Evolutionary conservation across 768 basidiomycete species (phyloP).

Genomic region (Hypsizygus marmoreus): DNA sequence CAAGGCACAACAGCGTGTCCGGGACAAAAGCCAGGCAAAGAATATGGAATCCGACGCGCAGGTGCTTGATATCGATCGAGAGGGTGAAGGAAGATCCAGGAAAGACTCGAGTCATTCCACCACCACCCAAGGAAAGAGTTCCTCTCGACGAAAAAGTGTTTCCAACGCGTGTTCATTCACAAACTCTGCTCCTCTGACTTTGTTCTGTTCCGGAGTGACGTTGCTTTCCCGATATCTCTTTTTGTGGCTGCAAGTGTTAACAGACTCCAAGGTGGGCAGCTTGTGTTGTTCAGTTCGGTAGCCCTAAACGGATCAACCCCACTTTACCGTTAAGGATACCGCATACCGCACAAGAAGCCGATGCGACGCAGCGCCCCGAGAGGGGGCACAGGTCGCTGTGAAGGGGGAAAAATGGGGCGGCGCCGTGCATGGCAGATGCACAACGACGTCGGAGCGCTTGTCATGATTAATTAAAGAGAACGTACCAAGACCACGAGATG

Average conservation of each 20-base stretch:
- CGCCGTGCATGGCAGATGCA: conserved; percentile 24
- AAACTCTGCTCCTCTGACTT: conserved; percentile 34
- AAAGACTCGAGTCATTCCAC: no score
- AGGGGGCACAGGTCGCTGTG: conserved; percentile 20
- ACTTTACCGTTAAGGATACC: conserved; percentile 26
- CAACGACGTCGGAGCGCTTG: conserved; percentile 50
- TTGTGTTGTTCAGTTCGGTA: no score
- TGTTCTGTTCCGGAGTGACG: conserved; percentile 40
- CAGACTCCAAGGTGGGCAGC: conserved; percentile 12
- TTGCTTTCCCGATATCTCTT: no score
- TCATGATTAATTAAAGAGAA: conserved; percentile 57
- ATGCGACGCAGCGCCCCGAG: conserved; percentile 18
- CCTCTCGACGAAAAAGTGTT: conserved; percentile 40
- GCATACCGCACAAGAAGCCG: conserved; percentile 28
- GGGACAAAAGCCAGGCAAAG: conserved; percentile 56
- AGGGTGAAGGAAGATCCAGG: conserved; percentile 25
- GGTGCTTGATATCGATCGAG: conserved; percentile 40
- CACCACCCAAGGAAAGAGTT: conserved; percentile 22
- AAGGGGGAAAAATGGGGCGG: conserved; percentile 18
- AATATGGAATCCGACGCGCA: conserved; percentile 51
- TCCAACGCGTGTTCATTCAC: conserved; percentile 34
- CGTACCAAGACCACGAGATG: conserved; percentile 99
- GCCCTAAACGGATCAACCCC: conserved; percentile 20
- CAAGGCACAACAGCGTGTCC: conserved; percentile 46
- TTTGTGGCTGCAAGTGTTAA: no score